Base-by-base conservation (phyloP, 2,329 filamentous ascomycete species). In the Colletotrichum somersetense region DNA sequence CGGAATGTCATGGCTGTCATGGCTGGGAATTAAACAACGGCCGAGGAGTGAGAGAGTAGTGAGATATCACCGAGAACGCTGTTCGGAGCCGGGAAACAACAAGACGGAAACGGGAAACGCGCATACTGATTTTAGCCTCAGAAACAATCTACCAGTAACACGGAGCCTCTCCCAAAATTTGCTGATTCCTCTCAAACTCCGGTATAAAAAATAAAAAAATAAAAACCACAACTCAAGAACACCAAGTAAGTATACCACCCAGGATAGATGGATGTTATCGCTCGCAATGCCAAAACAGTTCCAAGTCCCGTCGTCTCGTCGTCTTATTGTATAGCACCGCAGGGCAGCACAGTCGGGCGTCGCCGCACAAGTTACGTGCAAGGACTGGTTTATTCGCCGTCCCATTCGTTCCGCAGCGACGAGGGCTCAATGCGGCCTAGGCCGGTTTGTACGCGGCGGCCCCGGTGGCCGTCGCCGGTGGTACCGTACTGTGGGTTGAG, bases 401-500 rank as follows among this genome's bases (percentile, higher is more conserved):
- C 53, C 71, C 71, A 71, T 16, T 63, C 56, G 16, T 71, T 73
- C 44, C 71, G 66, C 62, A 71, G 50, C 6, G 62, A 71, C 18
- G 71, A 73, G 1, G 71, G 67, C 38, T 71, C 67, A n/a, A 62
- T 53, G 16, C 67, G 62, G 26, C 55, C 40, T 10, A 62, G 33
- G 4, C 40, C 42, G 33, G 40, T 35, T 18, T 50, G 56, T 14
- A 50, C 14, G 8, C 67, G 56, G 38, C 62, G 56, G 38, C 62
- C 71, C 2, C 67, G 71, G n/a, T 18, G 30, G 7, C 67, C 67
- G 18, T 71, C 67, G 16, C 53, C 62, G 1, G 71, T 71, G 30
- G 67, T 66, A 20, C 71, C 67, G 26, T 72, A 72, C 11, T 64
- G 70, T 3, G 71, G 67, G 30, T 50, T 73, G 12, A 73, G 66